A percentile compares a stretch with the other conserved stretches of the same genome.
Evolutionary conservation across 2,329 filamentous ascomycete species (phyloP).

Genomic region (Pseudocercospora fuligena): DNA sequence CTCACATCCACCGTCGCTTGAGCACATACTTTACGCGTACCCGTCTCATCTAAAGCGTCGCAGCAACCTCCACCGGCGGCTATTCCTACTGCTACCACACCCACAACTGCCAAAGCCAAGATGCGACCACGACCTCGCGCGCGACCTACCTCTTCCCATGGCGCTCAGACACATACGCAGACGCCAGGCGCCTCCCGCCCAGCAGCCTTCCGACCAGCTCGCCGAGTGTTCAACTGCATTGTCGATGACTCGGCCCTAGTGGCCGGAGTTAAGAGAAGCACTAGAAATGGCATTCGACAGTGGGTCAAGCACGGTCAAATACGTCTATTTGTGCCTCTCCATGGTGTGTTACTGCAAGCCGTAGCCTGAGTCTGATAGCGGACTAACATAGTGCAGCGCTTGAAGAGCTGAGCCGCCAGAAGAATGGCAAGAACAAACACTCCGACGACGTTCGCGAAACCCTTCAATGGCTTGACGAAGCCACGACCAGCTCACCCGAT

Average conservation of each 20-base stretch:
- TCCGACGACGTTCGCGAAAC: slow-evolving; percentile 54
- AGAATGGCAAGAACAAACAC: slow-evolving; percentile 47
- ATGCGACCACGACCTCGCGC: slow-evolving; percentile 33
- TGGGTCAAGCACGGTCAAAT: slow-evolving; percentile 57
- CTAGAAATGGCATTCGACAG: slow-evolving; percentile 57
- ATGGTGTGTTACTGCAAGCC: slow-evolving; percentile 48
- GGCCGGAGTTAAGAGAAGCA: slow-evolving; percentile 57
- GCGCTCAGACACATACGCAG: slow-evolving; percentile 15
- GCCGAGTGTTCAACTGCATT: slow-evolving; percentile 60
- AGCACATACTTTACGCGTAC: neutral
- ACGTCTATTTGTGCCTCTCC: slow-evolving; percentile 56
- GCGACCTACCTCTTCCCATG: slow-evolving; percentile 37
- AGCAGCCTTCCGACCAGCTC: slow-evolving; percentile 31
- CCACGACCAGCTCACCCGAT: slow-evolving; percentile 50
- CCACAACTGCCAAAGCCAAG: slow-evolving; percentile 21
- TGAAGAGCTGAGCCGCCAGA: slow-evolving; percentile 52
- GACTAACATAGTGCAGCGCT: slow-evolving; percentile 45
- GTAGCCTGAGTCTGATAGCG: neutral
- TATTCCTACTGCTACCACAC: slow-evolving; percentile 9
- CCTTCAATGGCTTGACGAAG: slow-evolving; percentile 57
- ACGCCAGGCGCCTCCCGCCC: slow-evolving; percentile 20
- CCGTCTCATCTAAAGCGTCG: neutral
- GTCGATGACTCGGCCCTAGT: slow-evolving; percentile 58
- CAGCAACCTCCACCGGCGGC: slow-evolving; percentile 1
- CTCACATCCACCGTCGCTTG: neutral